Percentiles rank a stretch among this genome's conserved stretches.
Conservation (phyloP, 1,139 yeast species). For the Tardiomyces depauwii region DNA sequence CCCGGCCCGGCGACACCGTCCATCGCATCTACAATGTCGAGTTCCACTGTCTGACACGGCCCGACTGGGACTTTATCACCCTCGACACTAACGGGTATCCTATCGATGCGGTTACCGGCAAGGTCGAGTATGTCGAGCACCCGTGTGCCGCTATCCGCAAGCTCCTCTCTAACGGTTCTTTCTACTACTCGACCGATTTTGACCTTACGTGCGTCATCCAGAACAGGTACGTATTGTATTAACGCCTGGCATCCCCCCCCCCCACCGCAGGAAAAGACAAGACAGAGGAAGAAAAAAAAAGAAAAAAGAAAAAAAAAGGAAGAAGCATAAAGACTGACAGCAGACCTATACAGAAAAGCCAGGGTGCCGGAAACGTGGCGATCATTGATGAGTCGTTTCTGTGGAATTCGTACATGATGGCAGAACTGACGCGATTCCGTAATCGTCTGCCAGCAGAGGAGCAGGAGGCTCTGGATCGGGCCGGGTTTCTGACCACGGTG, state of each 20-base stretch:
- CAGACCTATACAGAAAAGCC: constrained; percentile 23
- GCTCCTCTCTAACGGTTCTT: constrained; percentile 75
- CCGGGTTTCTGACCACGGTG: constrained; percentile 77
- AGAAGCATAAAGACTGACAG: not conserved
- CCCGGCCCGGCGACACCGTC: constrained; percentile 68
- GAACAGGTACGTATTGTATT: constrained; percentile 22
- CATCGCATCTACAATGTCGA: constrained; percentile 76
- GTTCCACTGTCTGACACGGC: constrained; percentile 60
- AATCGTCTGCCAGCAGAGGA: constrained; percentile 53
- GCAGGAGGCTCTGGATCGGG: constrained; percentile 52
- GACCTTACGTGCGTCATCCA: constrained; percentile 82
- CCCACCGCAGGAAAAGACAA: too few relatives aligned
- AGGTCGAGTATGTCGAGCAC: constrained; percentile 38
- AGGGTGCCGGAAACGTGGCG: not conserved
- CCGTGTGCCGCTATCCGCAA: constrained; percentile 79
- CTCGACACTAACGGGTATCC: constrained; percentile 59
- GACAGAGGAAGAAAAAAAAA: too few relatives aligned
- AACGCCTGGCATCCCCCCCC: too few relatives aligned
- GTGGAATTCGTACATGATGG: constrained; percentile 95
- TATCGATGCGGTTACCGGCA: constrained; percentile 13
- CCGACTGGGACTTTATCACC: constrained; percentile 71
- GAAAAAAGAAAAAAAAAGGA: not conserved
- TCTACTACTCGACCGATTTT: constrained; percentile 84
- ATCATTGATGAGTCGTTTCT: constrained; percentile 63
- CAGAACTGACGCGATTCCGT: constrained; percentile 66